Evolutionary conservation across 257 asterid genomes (phyloP).

Genomic region (Penstemon newberryi): DNA sequence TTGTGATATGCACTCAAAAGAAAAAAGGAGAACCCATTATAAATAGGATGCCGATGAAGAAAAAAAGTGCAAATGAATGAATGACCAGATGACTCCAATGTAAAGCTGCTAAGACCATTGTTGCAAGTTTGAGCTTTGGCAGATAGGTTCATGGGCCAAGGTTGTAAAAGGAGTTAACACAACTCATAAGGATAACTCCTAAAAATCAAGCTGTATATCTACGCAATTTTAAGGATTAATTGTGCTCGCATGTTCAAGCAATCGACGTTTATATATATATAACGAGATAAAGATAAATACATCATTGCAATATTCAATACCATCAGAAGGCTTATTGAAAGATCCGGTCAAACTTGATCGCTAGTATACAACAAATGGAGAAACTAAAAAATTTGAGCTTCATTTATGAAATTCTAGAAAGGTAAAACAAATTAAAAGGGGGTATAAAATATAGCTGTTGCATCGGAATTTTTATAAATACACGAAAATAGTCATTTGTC

Average conservation of each 20-base stretch:
- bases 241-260: no score
- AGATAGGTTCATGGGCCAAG: neutral
- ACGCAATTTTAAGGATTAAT: neutral
- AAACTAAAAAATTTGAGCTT: neutral
- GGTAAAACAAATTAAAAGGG: no score
- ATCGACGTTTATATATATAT: no score
- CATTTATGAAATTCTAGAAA: neutral
- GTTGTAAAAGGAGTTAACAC: constrained; percentile 1
- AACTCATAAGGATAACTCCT: no score
- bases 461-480: no score
- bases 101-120: neutral
- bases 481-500: no score
- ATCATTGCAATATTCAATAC: neutral
- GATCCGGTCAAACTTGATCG: neutral
- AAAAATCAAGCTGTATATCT: neutral
- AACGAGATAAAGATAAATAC: no score
- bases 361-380: neutral
- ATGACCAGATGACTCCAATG: constrained; percentile 8
- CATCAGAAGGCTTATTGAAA: neutral
- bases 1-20: constrained; percentile 5
- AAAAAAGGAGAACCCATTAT: neutral
- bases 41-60: constrained; percentile 14
- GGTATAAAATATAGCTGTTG: no score
- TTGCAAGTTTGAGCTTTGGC: constrained; percentile 12
- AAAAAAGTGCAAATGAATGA: neutral